Conservation (phyloP, 306 rosid species). For the Lablab purpureus region DNA sequence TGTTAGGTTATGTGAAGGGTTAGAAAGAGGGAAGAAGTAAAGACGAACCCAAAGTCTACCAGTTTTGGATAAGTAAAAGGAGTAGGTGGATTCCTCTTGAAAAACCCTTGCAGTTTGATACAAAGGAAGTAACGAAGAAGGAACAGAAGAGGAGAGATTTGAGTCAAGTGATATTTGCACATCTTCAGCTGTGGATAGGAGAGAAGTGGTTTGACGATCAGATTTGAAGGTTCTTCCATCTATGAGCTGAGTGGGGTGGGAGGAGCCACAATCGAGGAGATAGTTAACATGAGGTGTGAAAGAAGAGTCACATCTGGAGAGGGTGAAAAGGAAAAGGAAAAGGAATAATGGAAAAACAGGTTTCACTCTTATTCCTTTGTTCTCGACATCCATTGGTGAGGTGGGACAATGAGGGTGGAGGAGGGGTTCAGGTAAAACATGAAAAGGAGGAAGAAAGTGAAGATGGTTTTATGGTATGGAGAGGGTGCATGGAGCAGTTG, state of each 20-base stretch:
- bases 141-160: constrained; percentile 42
- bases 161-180: constrained; percentile 54
- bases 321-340: constrained; percentile 29
- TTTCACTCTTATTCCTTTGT: constrained; percentile 25
- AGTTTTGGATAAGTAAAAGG: constrained; percentile 62
- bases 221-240: constrained; percentile 82
- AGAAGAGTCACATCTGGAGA: constrained; percentile 15
- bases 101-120: constrained; percentile 68
- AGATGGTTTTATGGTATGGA: neutral
- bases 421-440: constrained; percentile 13
- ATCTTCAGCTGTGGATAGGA: constrained; percentile 68
- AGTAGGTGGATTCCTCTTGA: constrained; percentile 57
- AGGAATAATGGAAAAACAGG: constrained; percentile 45
- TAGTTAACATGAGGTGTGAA: constrained; percentile 65
- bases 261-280: constrained; percentile 80
- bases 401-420: constrained; percentile 3
- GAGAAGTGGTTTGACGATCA: constrained; percentile 69
- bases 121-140: constrained; percentile 58
- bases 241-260: constrained; percentile 47
- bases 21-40: constrained; percentile 71
- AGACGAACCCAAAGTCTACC: constrained; percentile 85
- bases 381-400: constrained; percentile 52
- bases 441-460: constrained; percentile 27
- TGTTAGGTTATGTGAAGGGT: constrained; percentile 60
- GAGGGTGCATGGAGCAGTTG: constrained; percentile 25